phyloP scores from a whole-genome alignment of 2,329 filamentous ascomycete genomes.

The Sordariomycetes sp. region DNA sequence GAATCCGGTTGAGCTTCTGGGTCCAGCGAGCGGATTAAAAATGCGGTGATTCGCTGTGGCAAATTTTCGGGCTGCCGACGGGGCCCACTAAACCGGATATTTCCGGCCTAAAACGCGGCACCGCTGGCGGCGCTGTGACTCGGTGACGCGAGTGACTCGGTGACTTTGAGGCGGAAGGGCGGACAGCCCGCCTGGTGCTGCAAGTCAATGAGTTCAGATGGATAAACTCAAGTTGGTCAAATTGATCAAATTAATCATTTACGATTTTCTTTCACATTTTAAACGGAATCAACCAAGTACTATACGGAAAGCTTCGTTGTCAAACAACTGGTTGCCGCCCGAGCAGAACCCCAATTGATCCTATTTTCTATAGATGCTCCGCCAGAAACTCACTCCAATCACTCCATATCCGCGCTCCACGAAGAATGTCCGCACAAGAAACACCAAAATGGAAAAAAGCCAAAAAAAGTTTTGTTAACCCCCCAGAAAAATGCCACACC shows the following conservation, averaged over 20 bases:
- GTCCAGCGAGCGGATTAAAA: neutral
- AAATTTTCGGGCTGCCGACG: slow-evolving; percentile 2
- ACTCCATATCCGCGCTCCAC: neutral
- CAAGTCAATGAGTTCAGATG: too few relatives aligned
- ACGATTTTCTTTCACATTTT: too few relatives aligned
- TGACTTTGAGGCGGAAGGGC: neutral
- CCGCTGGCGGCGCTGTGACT: neutral
- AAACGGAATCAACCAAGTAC: neutral
- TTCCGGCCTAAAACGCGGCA: neutral
- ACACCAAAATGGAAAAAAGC: neutral
- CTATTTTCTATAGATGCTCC: neutral
- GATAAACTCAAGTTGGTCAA: too few relatives aligned
- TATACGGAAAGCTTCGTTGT: neutral
- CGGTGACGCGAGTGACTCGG: neutral
- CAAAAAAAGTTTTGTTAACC: neutral
- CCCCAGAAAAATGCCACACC: neutral
- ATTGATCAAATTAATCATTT: too few relatives aligned
- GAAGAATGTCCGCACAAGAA: neutral
- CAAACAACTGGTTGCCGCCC: neutral
- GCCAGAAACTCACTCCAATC: neutral
- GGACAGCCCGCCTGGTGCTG: neutral
- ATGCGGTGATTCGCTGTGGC: slow-evolving; percentile 1
- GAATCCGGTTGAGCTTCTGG: neutral
- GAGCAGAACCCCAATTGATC: neutral
- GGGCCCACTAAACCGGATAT: slow-evolving; percentile 1